Percentiles rank a stretch among this genome's conserved stretches.
Evolutionary conservation across 2,329 filamentous ascomycete genomes (phyloP).

Genomic region (Ascosphaera acerosa): DNA sequence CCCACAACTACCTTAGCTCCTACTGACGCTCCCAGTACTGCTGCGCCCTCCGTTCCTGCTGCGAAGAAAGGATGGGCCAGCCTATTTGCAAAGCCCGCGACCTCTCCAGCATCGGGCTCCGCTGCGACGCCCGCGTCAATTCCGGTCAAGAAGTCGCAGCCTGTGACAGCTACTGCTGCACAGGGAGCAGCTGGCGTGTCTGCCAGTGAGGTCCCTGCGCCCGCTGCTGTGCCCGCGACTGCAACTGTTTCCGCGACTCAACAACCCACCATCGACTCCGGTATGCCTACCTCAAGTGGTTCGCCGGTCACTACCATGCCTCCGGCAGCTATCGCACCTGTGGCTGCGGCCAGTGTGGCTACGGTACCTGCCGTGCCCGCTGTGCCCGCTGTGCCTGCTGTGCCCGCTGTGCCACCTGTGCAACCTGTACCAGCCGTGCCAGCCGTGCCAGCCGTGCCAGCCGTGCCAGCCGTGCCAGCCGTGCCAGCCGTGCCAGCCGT

Average conservation of each 20-base stretch:
- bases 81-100: slow-evolving; percentile 41
- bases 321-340: too few relatives aligned
- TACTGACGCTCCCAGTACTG: slow-evolving; percentile 7
- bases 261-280: too few relatives aligned
- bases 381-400: slow-evolving; percentile 14
- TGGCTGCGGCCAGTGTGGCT: too few relatives aligned
- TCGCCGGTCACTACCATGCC: too few relatives aligned
- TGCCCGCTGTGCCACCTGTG: slow-evolving; percentile 10
- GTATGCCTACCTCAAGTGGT: too few relatives aligned
- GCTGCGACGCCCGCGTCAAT: slow-evolving; percentile 19
- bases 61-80: slow-evolving; percentile 38
- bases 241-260: too few relatives aligned
- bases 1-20: slow-evolving; percentile 7
- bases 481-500: not conserved
- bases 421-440: slow-evolving; percentile 7
- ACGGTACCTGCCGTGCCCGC: too few relatives aligned
- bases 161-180: too few relatives aligned
- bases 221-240: too few relatives aligned
- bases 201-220: too few relatives aligned
- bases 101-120: slow-evolving; percentile 24
- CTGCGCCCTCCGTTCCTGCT: slow-evolving; percentile 8
- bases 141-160: slow-evolving; percentile 7
- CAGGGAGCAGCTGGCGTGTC: too few relatives aligned
- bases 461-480: not conserved
- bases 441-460: not conserved